These are phyloP conservation scores for Candida sanyaensis DNA, from an alignment of 1,139 yeast genomes.

Conservation along the genomic window DNA sequence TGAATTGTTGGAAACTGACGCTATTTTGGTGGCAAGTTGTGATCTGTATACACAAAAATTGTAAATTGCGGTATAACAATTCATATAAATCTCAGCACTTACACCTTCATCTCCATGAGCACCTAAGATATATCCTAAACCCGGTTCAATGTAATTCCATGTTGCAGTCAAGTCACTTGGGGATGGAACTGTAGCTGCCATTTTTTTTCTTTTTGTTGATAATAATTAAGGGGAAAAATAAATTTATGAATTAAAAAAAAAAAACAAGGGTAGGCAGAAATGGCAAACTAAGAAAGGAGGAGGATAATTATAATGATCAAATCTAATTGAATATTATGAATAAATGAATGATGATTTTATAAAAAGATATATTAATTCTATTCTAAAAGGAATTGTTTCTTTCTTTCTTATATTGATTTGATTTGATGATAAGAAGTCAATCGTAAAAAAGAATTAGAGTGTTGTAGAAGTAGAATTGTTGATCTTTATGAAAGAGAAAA, in stretches of 20 bases:
- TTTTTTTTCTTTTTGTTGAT: background rate
- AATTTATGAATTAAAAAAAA: background rate
- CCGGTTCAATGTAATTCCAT: constrained; percentile 78
- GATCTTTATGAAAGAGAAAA: too few species aligned
- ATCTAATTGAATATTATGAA: too few species aligned
- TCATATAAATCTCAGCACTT: constrained; percentile 73
- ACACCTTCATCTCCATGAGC: constrained; percentile 65
- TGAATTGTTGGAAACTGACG: constrained; percentile 15
- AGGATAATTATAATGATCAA: too few species aligned
- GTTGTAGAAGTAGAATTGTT: background rate
- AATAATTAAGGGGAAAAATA: background rate
- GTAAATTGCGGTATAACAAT: constrained; percentile 81
- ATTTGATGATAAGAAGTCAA: background rate
- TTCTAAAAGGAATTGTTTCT: background rate
- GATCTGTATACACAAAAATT: constrained; percentile 90
- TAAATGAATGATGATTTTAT: background rate
- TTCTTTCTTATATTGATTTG: too few species aligned
- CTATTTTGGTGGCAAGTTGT: constrained; percentile 28
- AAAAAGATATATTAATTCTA: background rate
- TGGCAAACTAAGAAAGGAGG: background rate
- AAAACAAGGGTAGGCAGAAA: background rate
- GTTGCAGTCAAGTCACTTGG: constrained; percentile 64
- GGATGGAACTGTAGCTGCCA: constrained; percentile 22
- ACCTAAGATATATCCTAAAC: constrained; percentile 68
- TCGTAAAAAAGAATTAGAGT: background rate